Base-by-base conservation (phyloP, 495 filamentous ascomycete genomes). In the Echria macrotheca region DNA sequence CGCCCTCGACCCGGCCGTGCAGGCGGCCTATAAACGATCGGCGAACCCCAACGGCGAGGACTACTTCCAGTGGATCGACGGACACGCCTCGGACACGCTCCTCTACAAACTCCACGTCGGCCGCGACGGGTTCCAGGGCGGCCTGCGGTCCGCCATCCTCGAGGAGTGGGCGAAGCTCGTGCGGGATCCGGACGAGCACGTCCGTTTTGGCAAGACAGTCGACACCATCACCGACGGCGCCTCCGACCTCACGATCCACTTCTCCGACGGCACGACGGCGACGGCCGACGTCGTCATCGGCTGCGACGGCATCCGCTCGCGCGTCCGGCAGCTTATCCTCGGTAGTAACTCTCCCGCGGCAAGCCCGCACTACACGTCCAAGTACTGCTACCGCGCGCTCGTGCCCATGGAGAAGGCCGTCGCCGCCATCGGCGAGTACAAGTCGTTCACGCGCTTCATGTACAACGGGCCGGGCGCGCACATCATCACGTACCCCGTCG, bases 21-120 rank as follows among this genome's bases (percentile, higher is more conserved):
- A 65, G 28, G 38, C 42, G 2, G 44, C 61, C 6, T 74, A 61
- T 51, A 69, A 69, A 45, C 50, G 55, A 5, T 62, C 67, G 2
- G 61, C 69, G 8, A 61, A 67, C n/a, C 58, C 67, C n/a, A 67
- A 62, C 36, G 46, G 50, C 3, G 60, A 60, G 25, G 70, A 73
- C 35, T 71, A 65, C 41, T 75, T 75, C 60, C 63, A 64, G 35
- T 75, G 69, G 66, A 42, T 69, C 4, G 55, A 74, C 42, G 72
- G 72, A 0, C 47, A 54, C 28, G 24, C 31, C 15, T 53, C 59
- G 1, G 60, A 66, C 6, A 54, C 65, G 33, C 10, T 69, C 15
- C 52, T 66, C 7, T 69, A 58, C 44, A 55, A 55, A 11, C 53
- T 73, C 3, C 28, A 59, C 43, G 61, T 73, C 9, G 69, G 69